Evolutionary conservation across 78 protist genomes (phyloP).

Genomic region (Capsaspora owczarzaki): DNA sequence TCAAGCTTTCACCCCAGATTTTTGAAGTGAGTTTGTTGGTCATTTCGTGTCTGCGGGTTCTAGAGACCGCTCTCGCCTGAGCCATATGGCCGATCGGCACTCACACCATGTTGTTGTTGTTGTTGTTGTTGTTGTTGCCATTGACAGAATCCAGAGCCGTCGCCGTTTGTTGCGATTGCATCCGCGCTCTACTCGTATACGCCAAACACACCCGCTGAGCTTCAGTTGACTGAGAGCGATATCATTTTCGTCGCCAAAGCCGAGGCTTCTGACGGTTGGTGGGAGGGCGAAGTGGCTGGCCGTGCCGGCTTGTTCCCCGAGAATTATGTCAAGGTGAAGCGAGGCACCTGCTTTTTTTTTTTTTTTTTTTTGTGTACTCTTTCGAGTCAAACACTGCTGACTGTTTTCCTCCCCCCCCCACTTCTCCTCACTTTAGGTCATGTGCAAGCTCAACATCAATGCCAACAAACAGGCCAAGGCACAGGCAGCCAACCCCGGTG

Average conservation of each 20-base stretch:
- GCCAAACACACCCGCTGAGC: neutral
- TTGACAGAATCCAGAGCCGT: neutral
- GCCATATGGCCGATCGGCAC: neutral
- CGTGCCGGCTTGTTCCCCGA: neutral
- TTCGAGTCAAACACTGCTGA: no score
- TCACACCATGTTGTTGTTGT: neutral
- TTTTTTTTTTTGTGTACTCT: no score
- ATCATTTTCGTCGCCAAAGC: neutral
- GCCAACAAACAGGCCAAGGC: no score
- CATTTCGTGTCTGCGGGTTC: neutral
- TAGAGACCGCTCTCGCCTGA: neutral
- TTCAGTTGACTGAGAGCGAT: neutral
- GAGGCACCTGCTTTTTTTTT: no score
- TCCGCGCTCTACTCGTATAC: neutral
- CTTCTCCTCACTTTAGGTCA: no score
- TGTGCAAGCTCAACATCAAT: no score
- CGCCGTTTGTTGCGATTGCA: neutral
- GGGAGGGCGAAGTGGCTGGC: neutral
- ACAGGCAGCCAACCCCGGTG: no score
- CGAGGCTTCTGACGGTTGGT: neutral
- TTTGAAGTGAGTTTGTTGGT: neutral
- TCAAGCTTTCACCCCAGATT: neutral
- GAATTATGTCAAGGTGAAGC: conserved; percentile 7
- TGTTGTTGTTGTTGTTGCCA: neutral
- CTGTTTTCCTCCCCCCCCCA: no score